Conservation (phyloP, 164 flowering plant genomes). For the grape (Vitis vinifera) region DNA sequence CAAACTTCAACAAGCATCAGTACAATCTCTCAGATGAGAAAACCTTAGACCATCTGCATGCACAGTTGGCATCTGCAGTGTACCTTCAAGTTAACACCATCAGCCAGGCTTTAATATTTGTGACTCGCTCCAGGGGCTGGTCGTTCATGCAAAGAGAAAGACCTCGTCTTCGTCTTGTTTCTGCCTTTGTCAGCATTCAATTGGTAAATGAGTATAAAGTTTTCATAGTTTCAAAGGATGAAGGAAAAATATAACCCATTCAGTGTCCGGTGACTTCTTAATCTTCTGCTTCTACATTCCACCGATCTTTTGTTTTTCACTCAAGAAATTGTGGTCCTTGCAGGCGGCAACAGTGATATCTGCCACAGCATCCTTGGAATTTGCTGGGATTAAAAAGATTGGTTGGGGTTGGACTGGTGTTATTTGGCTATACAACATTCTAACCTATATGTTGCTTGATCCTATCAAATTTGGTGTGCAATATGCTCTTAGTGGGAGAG, state of each 20-base stretch:
- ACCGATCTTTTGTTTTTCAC: not conserved
- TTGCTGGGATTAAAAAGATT: constrained; percentile 38
- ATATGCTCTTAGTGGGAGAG: constrained; percentile 44
- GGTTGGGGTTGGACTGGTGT: constrained; percentile 56
- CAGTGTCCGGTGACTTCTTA: no score
- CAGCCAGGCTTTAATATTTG: constrained; percentile 67
- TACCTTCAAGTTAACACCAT: constrained; percentile 70
- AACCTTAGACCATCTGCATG: constrained; percentile 13
- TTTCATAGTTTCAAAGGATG: not conserved
- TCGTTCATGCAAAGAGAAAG: constrained; percentile 33
- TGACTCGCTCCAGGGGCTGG: constrained; percentile 49
- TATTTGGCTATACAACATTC: constrained; percentile 34
- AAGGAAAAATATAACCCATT: not conserved
- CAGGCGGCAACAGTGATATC: constrained; percentile 47
- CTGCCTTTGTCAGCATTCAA: constrained; percentile 42
- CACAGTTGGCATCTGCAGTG: constrained; percentile 52
- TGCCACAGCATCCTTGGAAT: constrained; percentile 26
- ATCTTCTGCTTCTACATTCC: no score
- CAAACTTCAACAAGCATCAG: constrained; percentile 13
- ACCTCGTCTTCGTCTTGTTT: constrained; percentile 43
- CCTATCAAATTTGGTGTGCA: constrained; percentile 37
- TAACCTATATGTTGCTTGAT: constrained; percentile 36
- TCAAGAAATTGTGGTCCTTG: not conserved
- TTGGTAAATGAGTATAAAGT: constrained; percentile 24
- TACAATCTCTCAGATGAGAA: constrained; percentile 8